These are phyloP conservation scores for Gyrodon lividus DNA, from an alignment of 768 basidiomycete species.

Conservation along the genomic window DNA sequence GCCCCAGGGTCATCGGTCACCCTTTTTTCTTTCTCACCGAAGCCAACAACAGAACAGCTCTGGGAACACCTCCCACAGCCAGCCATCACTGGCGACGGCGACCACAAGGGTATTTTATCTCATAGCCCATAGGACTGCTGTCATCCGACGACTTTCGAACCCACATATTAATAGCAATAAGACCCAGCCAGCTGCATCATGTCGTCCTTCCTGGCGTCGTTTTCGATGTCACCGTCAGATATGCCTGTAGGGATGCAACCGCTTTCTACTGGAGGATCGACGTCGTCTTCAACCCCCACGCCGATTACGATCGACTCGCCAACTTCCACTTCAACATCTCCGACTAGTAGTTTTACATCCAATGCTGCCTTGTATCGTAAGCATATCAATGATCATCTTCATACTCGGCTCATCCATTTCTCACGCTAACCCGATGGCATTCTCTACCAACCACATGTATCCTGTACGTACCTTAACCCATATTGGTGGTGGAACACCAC, in stretches of 20 bases:
- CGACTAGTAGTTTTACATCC: constrained; percentile 2
- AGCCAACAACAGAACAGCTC: no score
- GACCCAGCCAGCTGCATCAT: constrained; percentile 11
- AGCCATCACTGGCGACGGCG: not conserved
- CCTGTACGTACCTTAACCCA: not conserved
- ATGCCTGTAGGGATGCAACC: not conserved
- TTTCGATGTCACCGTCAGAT: not conserved
- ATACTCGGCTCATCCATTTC: constrained; percentile 3
- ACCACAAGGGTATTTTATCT: not conserved
- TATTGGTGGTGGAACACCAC: not conserved
- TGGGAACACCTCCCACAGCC: constrained; percentile 3
- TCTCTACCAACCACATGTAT: constrained; percentile 5
- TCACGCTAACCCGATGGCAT: constrained; percentile 16
- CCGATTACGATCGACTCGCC: not conserved
- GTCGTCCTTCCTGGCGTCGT: constrained; percentile 6
- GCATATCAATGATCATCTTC: constrained; percentile 1
- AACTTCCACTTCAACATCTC: not conserved
- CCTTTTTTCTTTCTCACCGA: not conserved
- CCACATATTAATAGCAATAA: constrained; percentile 25
- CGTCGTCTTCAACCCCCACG: not conserved
- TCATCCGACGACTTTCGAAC: not conserved
- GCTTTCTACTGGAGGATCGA: not conserved
- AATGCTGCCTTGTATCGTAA: constrained; percentile 32
- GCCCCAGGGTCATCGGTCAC: no score
- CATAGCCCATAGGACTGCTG: not conserved